Evolutionary conservation across 495 filamentous ascomycete genomes (phyloP).

Genomic region (Penicillium salamii): DNA sequence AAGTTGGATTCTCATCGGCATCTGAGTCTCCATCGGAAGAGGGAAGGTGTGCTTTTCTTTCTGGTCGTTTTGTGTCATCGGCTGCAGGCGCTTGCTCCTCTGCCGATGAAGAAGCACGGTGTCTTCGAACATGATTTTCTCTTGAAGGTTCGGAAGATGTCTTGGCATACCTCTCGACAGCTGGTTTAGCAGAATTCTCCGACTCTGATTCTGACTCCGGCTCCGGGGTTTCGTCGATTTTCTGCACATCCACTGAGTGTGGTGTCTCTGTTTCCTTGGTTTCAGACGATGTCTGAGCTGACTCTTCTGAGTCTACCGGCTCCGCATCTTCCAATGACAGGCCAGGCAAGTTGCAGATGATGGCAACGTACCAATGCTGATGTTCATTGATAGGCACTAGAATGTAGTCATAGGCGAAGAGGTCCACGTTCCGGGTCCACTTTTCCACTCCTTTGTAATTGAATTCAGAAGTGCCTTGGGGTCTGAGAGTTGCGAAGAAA

Average conservation of each 20-base stretch:
- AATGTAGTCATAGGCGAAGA: conserved; percentile 84
- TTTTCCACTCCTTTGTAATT: conserved; percentile 80
- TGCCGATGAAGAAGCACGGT: conserved; percentile 27
- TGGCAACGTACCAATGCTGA: conserved; percentile 90
- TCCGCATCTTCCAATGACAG: conserved; percentile 33
- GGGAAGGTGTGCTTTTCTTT: background rate
- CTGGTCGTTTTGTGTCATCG: conserved; percentile 2
- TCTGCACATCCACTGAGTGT: conserved; percentile 23
- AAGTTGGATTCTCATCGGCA: conserved; percentile 21
- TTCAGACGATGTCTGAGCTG: background rate
- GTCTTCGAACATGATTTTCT: conserved; percentile 21
- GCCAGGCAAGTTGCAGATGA: conserved; percentile 83
- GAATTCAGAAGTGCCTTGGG: conserved; percentile 55
- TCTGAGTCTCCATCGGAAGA: conserved; percentile 26
- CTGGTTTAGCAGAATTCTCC: background rate
- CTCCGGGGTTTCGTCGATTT: conserved; percentile 38
- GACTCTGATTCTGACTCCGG: conserved; percentile 6
- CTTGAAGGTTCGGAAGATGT: conserved; percentile 8
- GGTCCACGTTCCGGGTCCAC: conserved; percentile 85
- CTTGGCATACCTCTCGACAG: background rate
- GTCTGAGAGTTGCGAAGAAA: conserved; percentile 75
- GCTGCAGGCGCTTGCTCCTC: conserved; percentile 10
- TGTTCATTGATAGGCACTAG: conserved; percentile 88
- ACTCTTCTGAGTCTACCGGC: conserved; percentile 9
- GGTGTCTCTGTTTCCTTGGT: conserved; percentile 14